Evolutionary conservation across 331 rosid genomes (phyloP), one percentile per base, ranked within the genome.

Genomic region (Stylosanthes scabra): DNA sequence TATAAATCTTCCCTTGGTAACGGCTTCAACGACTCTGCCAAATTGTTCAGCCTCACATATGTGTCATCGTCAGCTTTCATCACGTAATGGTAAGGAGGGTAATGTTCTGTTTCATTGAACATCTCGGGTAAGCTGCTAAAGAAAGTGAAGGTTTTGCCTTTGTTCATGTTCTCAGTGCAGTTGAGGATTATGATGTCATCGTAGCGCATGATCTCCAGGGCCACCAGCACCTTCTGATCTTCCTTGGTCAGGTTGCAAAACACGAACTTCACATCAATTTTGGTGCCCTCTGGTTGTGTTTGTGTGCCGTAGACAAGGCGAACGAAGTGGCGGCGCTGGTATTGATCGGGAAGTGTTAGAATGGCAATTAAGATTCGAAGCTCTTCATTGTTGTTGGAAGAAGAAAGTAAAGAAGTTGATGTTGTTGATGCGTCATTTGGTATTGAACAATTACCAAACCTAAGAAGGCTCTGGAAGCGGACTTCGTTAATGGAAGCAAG

Each of bases 121-220:
- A 94, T 81, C 46, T 85, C 96, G 0, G 97, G 97, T 28, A 91
- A 59, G 66, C 87, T 88, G 9, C 89, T 84, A 85, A 91, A 94
- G 86, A 81, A 91, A 6, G 96, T 80, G 12, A 86, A 83, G 13
- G 99, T 94, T 68, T 94, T 94, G 0, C 99, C 99, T 11, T 88
- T 87, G 89, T 94, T 91, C 99, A 94, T 94, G 68, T 94, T 94
- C 57, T 94, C 99, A 1, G 82, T 77, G 87, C 99, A 94, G 71
- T 94, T 70, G 28, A 94, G 96, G 83, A 94, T 91, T 1, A 94
- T 85, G 68, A 94, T 88, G 66, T 91, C 99, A 64, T 91, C 83
- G 81, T 86, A 82, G 0, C 86, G 85, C 99, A 91, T 86, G 71
- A 94, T 94, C 47, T 94, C 99, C 9, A 94, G 8, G 0, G 97